Evolutionary conservation across 495 filamentous ascomycete species (phyloP), one percentile per base, ranked within the genome.

Genomic region (Astrocystis sublimbata): DNA sequence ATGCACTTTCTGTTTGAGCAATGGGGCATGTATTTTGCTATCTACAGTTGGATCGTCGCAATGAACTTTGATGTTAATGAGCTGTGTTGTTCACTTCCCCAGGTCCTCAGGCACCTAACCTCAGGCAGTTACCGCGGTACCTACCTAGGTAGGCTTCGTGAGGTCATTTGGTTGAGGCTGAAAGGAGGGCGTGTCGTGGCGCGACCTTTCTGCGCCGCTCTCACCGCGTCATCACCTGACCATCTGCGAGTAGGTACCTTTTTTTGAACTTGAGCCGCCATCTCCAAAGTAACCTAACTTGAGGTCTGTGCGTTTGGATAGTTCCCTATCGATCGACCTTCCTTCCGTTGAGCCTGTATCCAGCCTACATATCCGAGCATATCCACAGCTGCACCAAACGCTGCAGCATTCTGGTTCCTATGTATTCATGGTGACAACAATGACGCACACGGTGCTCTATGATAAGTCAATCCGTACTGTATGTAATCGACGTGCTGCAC

Each of bases 151-250:
- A n/a, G n/a, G n/a, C n/a, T n/a, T n/a, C n/a, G n/a, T n/a, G n/a
- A n/a, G n/a, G 23, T n/a, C 30, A 26, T 24, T 19, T 45, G 19
- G 8, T 13, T 6, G 15, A 13, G 15, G 38, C 13, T 7, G 36
- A 21, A 30, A n/a, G n/a, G n/a, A n/a, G n/a, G 53, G 43, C 57
- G 57, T 47, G 30, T 17, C 31, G 19, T 59, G 57, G 43, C 46
- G 45, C 58, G 46, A 40, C 51, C 24, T 15, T 13, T 23, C 10
- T 31, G 13, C 4, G 12, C 19, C 23, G 7, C 9, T 46, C n/a
- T 46, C n/a, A 12, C 33, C 58, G 36, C 58, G 58, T 60, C 46
- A 19, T 60, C 58, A 60, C 46, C 35, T 60, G 58, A 52, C 47
- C 46, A 23, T 45, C n/a, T n/a, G n/a, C 54, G 17, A 8, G 19